These are phyloP conservation scores for Liriodendron chinense DNA, from an alignment of 164 flowering plant genomes.

Conservation along the genomic window DNA sequence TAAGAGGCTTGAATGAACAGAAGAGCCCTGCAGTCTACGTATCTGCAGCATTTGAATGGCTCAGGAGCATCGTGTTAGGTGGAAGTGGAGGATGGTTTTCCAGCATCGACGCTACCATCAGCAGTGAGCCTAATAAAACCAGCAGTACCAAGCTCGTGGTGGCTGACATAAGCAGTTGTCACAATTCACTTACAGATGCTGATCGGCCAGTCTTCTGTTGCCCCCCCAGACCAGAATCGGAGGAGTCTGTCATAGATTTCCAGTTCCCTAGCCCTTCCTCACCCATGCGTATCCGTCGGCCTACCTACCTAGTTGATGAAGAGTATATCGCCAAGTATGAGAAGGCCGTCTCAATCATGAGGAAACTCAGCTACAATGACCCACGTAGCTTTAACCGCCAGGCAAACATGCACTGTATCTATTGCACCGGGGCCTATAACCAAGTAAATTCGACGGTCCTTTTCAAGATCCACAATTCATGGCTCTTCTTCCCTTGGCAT, in stretches of 20 bases:
- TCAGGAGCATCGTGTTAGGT: neutral
- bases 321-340: conserved; percentile 45
- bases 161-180: conserved; percentile 18
- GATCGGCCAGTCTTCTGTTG: conserved; percentile 35
- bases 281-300: conserved; percentile 42
- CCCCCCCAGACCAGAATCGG: conserved; percentile 35
- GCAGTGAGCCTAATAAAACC: no score
- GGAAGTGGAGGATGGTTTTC: neutral
- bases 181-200: conserved; percentile 8
- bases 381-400: conserved; percentile 11
- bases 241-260: conserved; percentile 38
- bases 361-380: conserved; percentile 1
- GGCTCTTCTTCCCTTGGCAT: conserved; percentile 18
- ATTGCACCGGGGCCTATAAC: conserved; percentile 11
- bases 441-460: neutral
- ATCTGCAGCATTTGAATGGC: conserved; percentile 1
- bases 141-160: neutral
- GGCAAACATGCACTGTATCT: conserved; percentile 10
- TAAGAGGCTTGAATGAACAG: neutral
- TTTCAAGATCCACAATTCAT: conserved; percentile 2
- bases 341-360: conserved; percentile 3
- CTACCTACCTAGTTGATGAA: conserved; percentile 39
- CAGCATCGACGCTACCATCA: neutral
- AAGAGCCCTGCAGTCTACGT: neutral
- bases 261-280: conserved; percentile 26